Conservation (phyloP, 495 filamentous ascomycete genomes). For the Neurospora sp. region DNA sequence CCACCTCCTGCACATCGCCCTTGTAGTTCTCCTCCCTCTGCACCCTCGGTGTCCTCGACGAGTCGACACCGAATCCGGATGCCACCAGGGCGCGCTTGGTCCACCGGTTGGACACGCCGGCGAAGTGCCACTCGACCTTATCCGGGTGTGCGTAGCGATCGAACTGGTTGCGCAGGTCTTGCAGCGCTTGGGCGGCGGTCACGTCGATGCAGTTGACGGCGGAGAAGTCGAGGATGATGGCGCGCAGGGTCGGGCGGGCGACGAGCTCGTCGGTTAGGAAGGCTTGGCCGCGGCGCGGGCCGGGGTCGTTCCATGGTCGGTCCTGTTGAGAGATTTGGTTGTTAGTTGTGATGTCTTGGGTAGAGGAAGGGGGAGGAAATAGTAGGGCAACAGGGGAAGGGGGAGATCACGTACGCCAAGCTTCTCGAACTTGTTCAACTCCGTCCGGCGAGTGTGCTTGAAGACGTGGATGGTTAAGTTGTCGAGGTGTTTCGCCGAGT, state of each 20-base stretch:
- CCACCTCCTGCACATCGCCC: neutral
- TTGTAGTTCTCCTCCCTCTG: constrained; percentile 2
- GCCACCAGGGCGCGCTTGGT: constrained; percentile 37
- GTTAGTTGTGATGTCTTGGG: neutral
- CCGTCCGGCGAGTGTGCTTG: constrained; percentile 30
- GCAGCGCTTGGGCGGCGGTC: constrained; percentile 38
- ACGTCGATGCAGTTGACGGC: constrained; percentile 39
- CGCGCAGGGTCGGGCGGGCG: constrained; percentile 31
- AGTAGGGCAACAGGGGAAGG: neutral
- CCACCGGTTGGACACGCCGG: constrained; percentile 38
- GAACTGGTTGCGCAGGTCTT: constrained; percentile 39
- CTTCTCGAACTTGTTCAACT: constrained; percentile 24
- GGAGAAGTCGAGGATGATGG: constrained; percentile 40
- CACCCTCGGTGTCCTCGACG: neutral
- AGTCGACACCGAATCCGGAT: constrained; percentile 33
- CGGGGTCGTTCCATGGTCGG: constrained; percentile 80
- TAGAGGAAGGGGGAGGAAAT: neutral
- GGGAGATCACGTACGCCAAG: constrained; percentile 23
- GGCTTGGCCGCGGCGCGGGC: constrained; percentile 51
- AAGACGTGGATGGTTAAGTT: constrained; percentile 33
- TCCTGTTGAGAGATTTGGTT: constrained; percentile 15
- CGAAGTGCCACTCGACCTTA: constrained; percentile 43
- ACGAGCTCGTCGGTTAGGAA: constrained; percentile 18
- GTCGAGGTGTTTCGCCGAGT: constrained; percentile 39
- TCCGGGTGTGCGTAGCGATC: constrained; percentile 38